Base-by-base conservation (phyloP, 805 yeast genomes). In the Jamesozyma gamospora region DNA sequence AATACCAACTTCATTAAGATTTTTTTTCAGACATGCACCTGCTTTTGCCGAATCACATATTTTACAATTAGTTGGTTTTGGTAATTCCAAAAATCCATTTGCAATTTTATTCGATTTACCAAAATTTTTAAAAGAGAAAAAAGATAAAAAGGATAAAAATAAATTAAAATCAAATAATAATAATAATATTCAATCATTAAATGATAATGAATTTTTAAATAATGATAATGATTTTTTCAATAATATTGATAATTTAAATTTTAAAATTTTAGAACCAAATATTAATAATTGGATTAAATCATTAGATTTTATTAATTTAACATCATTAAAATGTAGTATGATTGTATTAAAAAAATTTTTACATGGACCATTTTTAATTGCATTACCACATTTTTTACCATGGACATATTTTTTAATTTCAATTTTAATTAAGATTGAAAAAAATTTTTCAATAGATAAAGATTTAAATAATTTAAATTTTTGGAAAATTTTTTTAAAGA, bases 11-110 rank as follows among this genome's bases (percentile, higher is more conserved):
- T 51, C 56, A 9, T 48, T 67, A 32, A 77, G 75, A 42, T 82
- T 81, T 50, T 83, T 86, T 82, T 79, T 78, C 52, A 80, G 81
- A 50, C 80, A 82, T 53, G 78, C 85, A 1, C 73, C 87, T 3
- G 70, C 77, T 29, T 81, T 83, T 65, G 90, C 92, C 2, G 66
- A 82, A 35, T 76, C 87, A 21, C 83, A 82, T 51, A 75, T 83
- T 39, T 72, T 77, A 50, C 90, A 82, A 62, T 55, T 82, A 39
- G 73, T 80, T 34, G 92, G 92, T 1, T 79, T 82, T 58, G 94
- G 92, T 27, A 82, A 80, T 53, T 71, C 82, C 4, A 67, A 69
- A 34, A 82, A 80, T 52, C 87, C 90, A 15, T 82, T 82, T 62
- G 86, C 90, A 5, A 74, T 78, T 50, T 55, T 83, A 12, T 83